A percentile compares a stretch with the other conserved stretches of the same genome.
phyloP scores from a whole-genome alignment of 176 grass and related monocot genomes.

The Olyra latifolia region DNA sequence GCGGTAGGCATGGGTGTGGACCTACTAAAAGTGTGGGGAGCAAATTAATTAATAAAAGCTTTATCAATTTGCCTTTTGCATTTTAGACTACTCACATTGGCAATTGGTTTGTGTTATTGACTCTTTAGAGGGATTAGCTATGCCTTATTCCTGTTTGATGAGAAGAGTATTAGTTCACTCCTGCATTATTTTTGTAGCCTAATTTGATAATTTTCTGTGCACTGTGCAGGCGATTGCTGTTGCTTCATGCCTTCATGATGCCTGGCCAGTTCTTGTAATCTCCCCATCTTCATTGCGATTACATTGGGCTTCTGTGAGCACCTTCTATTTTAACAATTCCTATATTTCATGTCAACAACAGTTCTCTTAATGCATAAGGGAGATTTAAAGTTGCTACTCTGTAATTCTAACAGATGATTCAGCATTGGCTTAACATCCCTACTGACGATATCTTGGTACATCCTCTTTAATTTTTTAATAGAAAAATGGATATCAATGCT shows the following conservation, averaged over 20 bases:
- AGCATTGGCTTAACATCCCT: constrained; percentile 82
- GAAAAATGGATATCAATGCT: background rate
- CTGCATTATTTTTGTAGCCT: constrained; percentile 10
- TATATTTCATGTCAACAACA: constrained; percentile 14
- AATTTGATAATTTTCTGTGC: background rate
- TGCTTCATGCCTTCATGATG: constrained; percentile 70
- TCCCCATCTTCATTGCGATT: constrained; percentile 87
- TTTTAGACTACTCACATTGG: background rate
- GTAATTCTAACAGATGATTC: constrained; percentile 69
- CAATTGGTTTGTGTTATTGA: constrained; percentile 14
- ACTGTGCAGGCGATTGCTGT: constrained; percentile 76
- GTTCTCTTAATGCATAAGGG: constrained; percentile 10
- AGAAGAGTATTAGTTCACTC: background rate
- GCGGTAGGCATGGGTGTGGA: background rate
- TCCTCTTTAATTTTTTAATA: constrained; percentile 19
- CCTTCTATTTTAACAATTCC: background rate
- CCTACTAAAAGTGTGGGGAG: background rate
- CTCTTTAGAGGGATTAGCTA: background rate
- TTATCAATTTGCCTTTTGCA: background rate
- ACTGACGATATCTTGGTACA: constrained; percentile 81
- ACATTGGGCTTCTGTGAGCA: constrained; percentile 94
- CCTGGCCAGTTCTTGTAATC: constrained; percentile 90
- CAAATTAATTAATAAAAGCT: background rate
- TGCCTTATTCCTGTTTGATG: constrained; percentile 13
- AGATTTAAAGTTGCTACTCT: constrained; percentile 14